Percentiles rank a stretch among this genome's conserved stretches.
These are phyloP conservation scores for Platanthera zijinensis DNA, from an alignment of 106 monocot species.

Conservation along the genomic window DNA sequence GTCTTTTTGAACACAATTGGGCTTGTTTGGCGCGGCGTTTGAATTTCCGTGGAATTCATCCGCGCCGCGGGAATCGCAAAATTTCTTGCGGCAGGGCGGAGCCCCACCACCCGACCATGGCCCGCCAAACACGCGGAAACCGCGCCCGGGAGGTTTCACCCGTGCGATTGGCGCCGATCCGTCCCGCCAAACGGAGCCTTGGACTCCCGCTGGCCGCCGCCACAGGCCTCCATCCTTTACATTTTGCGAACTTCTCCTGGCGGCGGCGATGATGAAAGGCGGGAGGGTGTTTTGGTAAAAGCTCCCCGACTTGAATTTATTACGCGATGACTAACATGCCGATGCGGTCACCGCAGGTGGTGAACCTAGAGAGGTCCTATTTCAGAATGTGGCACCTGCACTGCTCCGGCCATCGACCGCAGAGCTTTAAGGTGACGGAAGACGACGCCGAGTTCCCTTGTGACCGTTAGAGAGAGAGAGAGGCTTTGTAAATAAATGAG, in stretches of 20 bases:
- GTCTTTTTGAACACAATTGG: too few species aligned
- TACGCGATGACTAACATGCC: not conserved
- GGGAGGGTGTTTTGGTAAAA: not conserved
- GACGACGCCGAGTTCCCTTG: slow-evolving; percentile 64
- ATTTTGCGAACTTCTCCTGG: not conserved
- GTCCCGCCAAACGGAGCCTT: too few species aligned
- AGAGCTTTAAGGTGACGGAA: slow-evolving; percentile 77
- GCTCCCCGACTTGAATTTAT: not conserved
- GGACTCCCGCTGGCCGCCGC: too few species aligned
- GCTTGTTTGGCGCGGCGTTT: too few species aligned
- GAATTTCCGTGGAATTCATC: too few species aligned
- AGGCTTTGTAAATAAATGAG: slow-evolving; percentile 21
- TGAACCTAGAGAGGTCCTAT: slow-evolving; percentile 77
- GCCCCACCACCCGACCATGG: too few species aligned
- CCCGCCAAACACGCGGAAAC: too few species aligned
- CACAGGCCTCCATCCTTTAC: not conserved
- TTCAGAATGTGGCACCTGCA: slow-evolving; percentile 87
- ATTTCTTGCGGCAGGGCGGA: too few species aligned
- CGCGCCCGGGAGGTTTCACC: too few species aligned
- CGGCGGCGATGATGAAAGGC: not conserved
- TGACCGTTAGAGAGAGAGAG: slow-evolving; percentile 27
- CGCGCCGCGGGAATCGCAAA: too few species aligned
- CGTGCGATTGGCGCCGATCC: too few species aligned
- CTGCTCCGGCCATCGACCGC: slow-evolving; percentile 48
- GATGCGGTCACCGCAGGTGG: slow-evolving; percentile 38